A percentile compares a stretch with the other conserved stretches of the same genome.
These are phyloP conservation scores for Cladorrhinum sp. DNA, from an alignment of 2,329 filamentous ascomycete genomes.

Conservation along the genomic window DNA sequence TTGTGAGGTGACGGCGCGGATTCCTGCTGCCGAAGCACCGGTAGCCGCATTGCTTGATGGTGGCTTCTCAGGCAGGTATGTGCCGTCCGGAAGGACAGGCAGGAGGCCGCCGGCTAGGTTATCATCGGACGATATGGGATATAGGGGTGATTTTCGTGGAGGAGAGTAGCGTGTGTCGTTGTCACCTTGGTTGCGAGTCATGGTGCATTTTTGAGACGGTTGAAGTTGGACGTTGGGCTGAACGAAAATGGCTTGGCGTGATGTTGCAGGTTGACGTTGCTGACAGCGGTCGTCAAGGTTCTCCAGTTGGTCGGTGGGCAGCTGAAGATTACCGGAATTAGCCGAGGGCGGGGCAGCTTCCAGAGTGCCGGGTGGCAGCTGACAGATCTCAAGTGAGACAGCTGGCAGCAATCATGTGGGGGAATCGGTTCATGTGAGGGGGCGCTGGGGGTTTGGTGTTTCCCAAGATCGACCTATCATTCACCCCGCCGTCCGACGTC, in stretches of 20 bases:
- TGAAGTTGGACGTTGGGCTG: not conserved
- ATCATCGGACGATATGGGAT: not conserved
- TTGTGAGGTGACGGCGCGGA: slow-evolving; percentile 79
- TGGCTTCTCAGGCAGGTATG: slow-evolving; percentile 21
- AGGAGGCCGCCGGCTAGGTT: slow-evolving; percentile 16
- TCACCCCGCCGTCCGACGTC: not conserved
- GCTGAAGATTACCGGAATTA: not conserved
- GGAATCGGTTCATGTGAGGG: not conserved
- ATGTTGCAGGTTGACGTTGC: not conserved
- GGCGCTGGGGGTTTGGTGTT: not conserved
- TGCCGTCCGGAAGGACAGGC: slow-evolving; percentile 21
- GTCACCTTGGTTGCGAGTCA: slow-evolving; percentile 14
- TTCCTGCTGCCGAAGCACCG: slow-evolving; percentile 80
- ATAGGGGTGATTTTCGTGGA: not conserved
- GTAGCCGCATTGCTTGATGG: slow-evolving; percentile 41
- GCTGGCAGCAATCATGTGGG: not conserved
- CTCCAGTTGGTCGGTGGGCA: not conserved
- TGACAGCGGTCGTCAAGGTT: not conserved
- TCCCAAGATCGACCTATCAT: not conserved
- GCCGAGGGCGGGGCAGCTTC: not conserved
- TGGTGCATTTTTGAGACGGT: slow-evolving; percentile 7
- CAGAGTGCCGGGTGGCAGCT: not conserved
- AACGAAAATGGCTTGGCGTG: not conserved
- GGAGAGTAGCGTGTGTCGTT: not conserved
- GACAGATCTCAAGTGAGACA: not conserved